Percentiles rank a stretch among this genome's conserved stretches.
phyloP scores from a whole-genome alignment of 2,329 filamentous ascomycete genomes.

The Pseudodiploospora longispora region DNA sequence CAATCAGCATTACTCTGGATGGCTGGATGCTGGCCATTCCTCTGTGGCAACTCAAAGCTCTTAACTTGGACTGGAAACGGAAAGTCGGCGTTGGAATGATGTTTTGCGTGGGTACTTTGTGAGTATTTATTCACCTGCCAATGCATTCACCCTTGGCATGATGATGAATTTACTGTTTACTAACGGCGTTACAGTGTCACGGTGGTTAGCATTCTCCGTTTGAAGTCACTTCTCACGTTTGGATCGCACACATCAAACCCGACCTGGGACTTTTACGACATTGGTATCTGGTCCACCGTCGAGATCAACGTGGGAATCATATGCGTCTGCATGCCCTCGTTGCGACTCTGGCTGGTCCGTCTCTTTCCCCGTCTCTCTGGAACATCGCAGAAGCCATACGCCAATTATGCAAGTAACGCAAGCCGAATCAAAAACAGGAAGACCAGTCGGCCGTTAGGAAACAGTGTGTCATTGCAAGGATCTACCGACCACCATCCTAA shows the following conservation, averaged over 20 bases:
- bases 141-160: not conserved
- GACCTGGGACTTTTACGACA: slow-evolving; percentile 26
- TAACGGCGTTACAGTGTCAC: slow-evolving; percentile 22
- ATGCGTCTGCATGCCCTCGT: slow-evolving; percentile 30
- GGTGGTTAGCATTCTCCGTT: slow-evolving; percentile 29
- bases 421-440: slow-evolving; percentile 8
- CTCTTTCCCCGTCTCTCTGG: slow-evolving; percentile 29
- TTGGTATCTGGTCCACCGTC: slow-evolving; percentile 27
- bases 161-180: not conserved
- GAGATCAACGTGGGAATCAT: slow-evolving; percentile 32
- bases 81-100: slow-evolving; percentile 41
- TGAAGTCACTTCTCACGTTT: slow-evolving; percentile 24
- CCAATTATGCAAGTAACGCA: slow-evolving; percentile 14
- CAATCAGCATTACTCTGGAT: slow-evolving; percentile 45
- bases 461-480: slow-evolving; percentile 16
- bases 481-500: slow-evolving; percentile 11
- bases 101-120: slow-evolving; percentile 43
- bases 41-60: slow-evolving; percentile 31
- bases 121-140: slow-evolving; percentile 12
- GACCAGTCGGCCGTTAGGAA: slow-evolving; percentile 10
- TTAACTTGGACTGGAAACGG: slow-evolving; percentile 39
- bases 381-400: slow-evolving; percentile 22
- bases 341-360: slow-evolving; percentile 26
- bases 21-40: slow-evolving; percentile 45
- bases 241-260: slow-evolving; percentile 21